phyloP scores from a whole-genome alignment of 176 grass and related monocot genomes.

The Aegilops longissima region DNA sequence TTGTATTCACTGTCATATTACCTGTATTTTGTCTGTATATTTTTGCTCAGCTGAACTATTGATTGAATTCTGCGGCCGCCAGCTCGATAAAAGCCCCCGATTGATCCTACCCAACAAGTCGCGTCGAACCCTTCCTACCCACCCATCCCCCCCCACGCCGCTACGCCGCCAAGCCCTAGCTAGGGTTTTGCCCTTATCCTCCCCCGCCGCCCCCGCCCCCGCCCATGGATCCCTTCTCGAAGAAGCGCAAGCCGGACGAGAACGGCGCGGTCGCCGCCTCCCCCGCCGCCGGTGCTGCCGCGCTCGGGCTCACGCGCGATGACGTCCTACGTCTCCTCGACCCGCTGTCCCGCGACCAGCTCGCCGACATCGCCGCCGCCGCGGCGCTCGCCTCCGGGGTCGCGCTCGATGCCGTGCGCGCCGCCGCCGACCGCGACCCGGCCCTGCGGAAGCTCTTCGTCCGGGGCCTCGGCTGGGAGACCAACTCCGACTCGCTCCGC shows the following conservation, averaged over 20 bases:
- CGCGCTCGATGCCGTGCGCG: constrained; percentile 67
- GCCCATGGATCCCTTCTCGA: constrained; percentile 63
- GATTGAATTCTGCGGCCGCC: constrained; percentile 42
- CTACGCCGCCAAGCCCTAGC: constrained; percentile 34
- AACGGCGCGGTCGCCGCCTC: constrained; percentile 42
- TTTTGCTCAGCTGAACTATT: constrained; percentile 59
- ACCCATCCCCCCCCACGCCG: not conserved
- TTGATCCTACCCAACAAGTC: not conserved
- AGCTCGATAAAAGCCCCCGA: constrained; percentile 21
- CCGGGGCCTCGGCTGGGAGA: constrained; percentile 88
- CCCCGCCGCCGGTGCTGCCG: constrained; percentile 26
- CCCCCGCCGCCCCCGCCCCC: not conserved
- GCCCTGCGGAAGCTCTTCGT: constrained; percentile 89
- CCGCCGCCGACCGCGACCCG: constrained; percentile 67
- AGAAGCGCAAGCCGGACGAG: constrained; percentile 86
- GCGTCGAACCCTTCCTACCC: not conserved
- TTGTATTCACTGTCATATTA: constrained; percentile 1
- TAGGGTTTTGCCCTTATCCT: constrained; percentile 53
- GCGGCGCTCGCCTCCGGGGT: constrained; percentile 57
- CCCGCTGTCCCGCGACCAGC: constrained; percentile 79
- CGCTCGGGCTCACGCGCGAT: constrained; percentile 58
- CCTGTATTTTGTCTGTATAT: constrained; percentile 38
- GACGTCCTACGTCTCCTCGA: constrained; percentile 75
- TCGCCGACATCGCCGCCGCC: constrained; percentile 64
- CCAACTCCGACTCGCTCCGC: constrained; percentile 71